Percentiles rank a stretch among this genome's conserved stretches.
phyloP scores from a whole-genome alignment of 805 yeast genomes.

The Tetrapisispora taiwanensis region DNA sequence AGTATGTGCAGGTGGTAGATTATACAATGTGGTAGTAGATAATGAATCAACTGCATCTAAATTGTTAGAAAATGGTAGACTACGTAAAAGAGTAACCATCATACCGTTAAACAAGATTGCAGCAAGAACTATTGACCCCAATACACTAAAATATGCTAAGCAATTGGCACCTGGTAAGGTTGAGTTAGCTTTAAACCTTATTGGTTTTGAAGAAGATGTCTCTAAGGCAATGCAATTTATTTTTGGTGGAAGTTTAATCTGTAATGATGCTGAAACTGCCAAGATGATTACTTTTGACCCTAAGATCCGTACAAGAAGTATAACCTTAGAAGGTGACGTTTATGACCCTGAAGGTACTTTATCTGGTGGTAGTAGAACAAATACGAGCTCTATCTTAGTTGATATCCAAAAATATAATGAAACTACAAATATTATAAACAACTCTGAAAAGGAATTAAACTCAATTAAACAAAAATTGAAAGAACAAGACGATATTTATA shows the following conservation, averaged over 20 bases:
- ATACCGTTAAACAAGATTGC: constrained; percentile 84
- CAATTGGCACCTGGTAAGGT: constrained; percentile 73
- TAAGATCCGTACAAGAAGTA: constrained; percentile 64
- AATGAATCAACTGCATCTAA: constrained; percentile 77
- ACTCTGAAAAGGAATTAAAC: constrained; percentile 35
- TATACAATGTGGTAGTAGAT: constrained; percentile 87
- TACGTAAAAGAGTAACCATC: constrained; percentile 76
- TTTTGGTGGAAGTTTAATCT: constrained; percentile 82
- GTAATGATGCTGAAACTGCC: constrained; percentile 82
- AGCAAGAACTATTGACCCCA: constrained; percentile 44
- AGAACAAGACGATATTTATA: constrained; percentile 35
- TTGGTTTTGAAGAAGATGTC: constrained; percentile 64
- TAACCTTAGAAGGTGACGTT: constrained; percentile 85
- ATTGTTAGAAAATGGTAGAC: constrained; percentile 64
- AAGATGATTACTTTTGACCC: constrained; percentile 82
- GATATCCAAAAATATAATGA: constrained; percentile 57
- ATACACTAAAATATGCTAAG: constrained; percentile 56
- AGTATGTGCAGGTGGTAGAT: constrained; percentile 85
- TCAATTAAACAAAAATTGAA: constrained; percentile 33
- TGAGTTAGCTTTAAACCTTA: constrained; percentile 75
- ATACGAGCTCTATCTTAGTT: constrained; percentile 46
- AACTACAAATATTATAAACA: constrained; percentile 31
- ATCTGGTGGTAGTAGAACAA: constrained; percentile 84
- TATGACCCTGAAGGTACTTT: constrained; percentile 95
- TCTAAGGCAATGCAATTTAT: constrained; percentile 80